Evolutionary conservation across 768 basidiomycete species (phyloP).

Genomic region (Leccinum uliginosum): DNA sequence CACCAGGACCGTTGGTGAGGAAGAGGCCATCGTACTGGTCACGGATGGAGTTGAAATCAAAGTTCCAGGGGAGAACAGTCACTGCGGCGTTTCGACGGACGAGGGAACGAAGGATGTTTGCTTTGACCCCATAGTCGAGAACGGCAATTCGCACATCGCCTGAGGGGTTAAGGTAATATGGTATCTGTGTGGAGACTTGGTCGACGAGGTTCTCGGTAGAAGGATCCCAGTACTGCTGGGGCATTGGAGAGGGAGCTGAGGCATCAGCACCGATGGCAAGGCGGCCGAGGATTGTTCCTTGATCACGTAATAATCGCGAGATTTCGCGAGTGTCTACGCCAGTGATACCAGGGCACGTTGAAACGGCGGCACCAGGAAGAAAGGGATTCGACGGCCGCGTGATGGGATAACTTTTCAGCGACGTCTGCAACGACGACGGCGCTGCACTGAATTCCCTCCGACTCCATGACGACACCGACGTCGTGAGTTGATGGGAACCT

Average conservation of each 20-base stretch:
- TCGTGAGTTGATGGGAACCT: conserved; percentile 67
- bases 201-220: conserved; percentile 89
- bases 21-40: conserved; percentile 94
- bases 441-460: conserved; percentile 83
- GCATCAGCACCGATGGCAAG: conserved; percentile 79
- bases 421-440: conserved; percentile 93
- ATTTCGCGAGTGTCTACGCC: conserved; percentile 98
- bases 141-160: conserved; percentile 93
- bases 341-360: conserved; percentile 87
- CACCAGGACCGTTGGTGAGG: conserved; percentile 95
- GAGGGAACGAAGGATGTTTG: conserved; percentile 92
- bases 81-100: conserved; percentile 90
- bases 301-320: conserved; percentile 88
- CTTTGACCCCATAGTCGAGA: conserved; percentile 96
- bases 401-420: conserved; percentile 92
- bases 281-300: conserved; percentile 93
- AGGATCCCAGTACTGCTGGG: conserved; percentile 87
- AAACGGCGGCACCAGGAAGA: conserved; percentile 90
- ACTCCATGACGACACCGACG: conserved; percentile 88
- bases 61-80: conserved; percentile 97
- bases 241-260: conserved; percentile 52
- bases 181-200: conserved; percentile 80
- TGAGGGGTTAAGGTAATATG: conserved; percentile 80
- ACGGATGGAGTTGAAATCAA: conserved; percentile 87
- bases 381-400: conserved; percentile 89